Percentiles rank a stretch among this genome's conserved stretches.
Evolutionary conservation across 495 filamentous ascomycete genomes (phyloP).

Genomic region (Polyplosphaeria fusca): DNA sequence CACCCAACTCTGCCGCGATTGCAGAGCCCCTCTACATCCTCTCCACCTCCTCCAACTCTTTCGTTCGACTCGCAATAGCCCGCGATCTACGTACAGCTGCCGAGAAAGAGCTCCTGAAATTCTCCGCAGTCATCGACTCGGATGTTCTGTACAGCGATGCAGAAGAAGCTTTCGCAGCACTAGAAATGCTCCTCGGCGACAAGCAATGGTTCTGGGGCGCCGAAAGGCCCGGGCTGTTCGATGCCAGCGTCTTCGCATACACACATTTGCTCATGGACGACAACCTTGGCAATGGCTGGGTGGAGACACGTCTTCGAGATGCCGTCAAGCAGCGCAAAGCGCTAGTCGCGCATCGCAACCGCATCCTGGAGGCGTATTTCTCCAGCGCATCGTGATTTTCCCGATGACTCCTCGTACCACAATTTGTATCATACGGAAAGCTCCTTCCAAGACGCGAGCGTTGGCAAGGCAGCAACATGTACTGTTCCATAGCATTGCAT

Average conservation of each 20-base stretch:
- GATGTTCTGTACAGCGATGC: constrained; percentile 65
- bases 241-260: constrained; percentile 87
- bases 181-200: constrained; percentile 65
- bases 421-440: too few species aligned
- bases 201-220: constrained; percentile 66
- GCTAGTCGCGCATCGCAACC: constrained; percentile 55
- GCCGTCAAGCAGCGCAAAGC: constrained; percentile 43
- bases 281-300: constrained; percentile 51
- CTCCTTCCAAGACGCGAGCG: neutral
- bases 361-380: constrained; percentile 38
- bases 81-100: constrained; percentile 69
- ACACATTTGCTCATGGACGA: constrained; percentile 74
- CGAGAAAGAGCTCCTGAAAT: constrained; percentile 65
- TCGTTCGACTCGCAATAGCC: constrained; percentile 61
- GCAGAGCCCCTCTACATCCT: constrained; percentile 67
- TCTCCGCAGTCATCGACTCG: constrained; percentile 58
- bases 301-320: constrained; percentile 34
- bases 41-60: constrained; percentile 56
- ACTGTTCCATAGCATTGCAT: neutral
- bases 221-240: constrained; percentile 67
- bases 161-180: constrained; percentile 67
- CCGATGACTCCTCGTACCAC: too few species aligned
- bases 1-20: constrained; percentile 60
- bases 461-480: too few species aligned
- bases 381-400: too few species aligned